Conservation (phyloP, 2,329 filamentous ascomycete species). For the Venturia asperata region DNA sequence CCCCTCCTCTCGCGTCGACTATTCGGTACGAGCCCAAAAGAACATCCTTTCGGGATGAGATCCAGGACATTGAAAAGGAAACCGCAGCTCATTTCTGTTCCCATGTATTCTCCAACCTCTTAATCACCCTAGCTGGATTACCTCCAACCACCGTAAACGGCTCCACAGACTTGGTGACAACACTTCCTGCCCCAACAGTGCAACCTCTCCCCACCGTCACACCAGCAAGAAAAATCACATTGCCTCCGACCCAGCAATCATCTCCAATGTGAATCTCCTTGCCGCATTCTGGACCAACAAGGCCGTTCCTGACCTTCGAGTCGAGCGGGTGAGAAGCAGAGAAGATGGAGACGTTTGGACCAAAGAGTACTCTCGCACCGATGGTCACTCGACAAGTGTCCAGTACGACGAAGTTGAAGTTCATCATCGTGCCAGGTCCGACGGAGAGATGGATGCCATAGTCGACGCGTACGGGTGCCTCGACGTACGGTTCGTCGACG, state of each 20-base stretch:
- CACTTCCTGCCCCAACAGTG: slow-evolving; percentile 71
- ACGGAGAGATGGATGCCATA: slow-evolving; percentile 70
- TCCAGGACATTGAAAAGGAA: neutral
- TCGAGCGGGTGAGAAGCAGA: slow-evolving; percentile 60
- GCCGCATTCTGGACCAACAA: slow-evolving; percentile 65
- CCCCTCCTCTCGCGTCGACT: too few species aligned
- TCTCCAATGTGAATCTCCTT: slow-evolving; percentile 68
- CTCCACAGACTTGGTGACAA: slow-evolving; percentile 72
- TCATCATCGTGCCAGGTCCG: slow-evolving; percentile 69
- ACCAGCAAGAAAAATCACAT: slow-evolving; percentile 58
- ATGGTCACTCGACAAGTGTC: slow-evolving; percentile 70
- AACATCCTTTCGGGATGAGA: neutral
- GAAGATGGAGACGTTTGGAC: slow-evolving; percentile 70
- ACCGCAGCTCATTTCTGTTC: neutral
- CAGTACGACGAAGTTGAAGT: slow-evolving; percentile 65
- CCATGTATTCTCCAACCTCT: neutral
- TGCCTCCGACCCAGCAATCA: slow-evolving; percentile 59
- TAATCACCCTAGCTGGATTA: slow-evolving; percentile 48
- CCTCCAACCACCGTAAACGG: slow-evolving; percentile 57
- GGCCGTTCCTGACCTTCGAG: slow-evolving; percentile 65
- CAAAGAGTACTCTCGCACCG: slow-evolving; percentile 69
- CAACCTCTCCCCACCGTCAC: slow-evolving; percentile 69
- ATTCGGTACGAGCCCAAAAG: neutral
- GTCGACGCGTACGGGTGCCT: slow-evolving; percentile 63
- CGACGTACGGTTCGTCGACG: slow-evolving; percentile 59